phyloP scores from a whole-genome alignment of 2,329 filamentous ascomycete genomes.

The Claviceps purpurea region DNA sequence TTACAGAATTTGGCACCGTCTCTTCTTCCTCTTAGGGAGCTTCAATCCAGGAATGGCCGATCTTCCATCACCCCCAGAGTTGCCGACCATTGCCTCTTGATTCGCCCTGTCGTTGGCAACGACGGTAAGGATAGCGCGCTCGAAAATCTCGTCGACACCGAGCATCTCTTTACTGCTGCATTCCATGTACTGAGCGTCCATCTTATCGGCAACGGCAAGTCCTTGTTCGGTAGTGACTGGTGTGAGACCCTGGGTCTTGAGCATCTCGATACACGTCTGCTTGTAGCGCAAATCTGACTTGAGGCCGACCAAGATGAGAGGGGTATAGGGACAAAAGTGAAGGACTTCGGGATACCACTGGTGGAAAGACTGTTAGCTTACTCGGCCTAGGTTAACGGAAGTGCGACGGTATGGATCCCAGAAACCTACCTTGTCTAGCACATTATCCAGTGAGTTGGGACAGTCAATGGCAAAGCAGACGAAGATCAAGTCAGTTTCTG shows the following conservation, averaged over 20 bases:
- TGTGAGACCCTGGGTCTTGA: conserved; percentile 93
- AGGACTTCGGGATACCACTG: conserved; percentile 99
- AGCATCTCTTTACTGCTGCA: conserved; percentile 97
- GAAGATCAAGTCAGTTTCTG: conserved; percentile 93
- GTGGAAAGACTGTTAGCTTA: conserved; percentile 1
- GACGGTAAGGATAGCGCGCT: conserved; percentile 77
- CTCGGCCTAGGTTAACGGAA: neutral
- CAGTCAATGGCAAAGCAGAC: conserved; percentile 99
- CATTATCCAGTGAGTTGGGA: conserved; percentile 94
- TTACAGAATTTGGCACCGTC: conserved; percentile 69
- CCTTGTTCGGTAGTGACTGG: conserved; percentile 90
- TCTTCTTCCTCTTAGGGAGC: conserved; percentile 64
- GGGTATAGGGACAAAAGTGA: conserved; percentile 96
- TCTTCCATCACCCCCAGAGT: conserved; percentile 24
- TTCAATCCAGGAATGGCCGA: conserved; percentile 29
- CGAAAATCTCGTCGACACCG: conserved; percentile 94
- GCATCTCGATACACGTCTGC: conserved; percentile 93
- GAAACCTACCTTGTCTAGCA: conserved; percentile 79
- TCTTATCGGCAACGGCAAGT: conserved; percentile 74
- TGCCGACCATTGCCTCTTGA: conserved; percentile 33
- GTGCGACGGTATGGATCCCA: neutral
- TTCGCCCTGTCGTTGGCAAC: conserved; percentile 67
- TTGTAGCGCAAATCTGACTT: conserved; percentile 95
- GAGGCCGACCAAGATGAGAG: conserved; percentile 86
- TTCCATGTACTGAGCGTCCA: conserved; percentile 93